These are phyloP conservation scores for Sapria himalayana DNA, from an alignment of 345 rosid genomes.

Conservation along the genomic window DNA sequence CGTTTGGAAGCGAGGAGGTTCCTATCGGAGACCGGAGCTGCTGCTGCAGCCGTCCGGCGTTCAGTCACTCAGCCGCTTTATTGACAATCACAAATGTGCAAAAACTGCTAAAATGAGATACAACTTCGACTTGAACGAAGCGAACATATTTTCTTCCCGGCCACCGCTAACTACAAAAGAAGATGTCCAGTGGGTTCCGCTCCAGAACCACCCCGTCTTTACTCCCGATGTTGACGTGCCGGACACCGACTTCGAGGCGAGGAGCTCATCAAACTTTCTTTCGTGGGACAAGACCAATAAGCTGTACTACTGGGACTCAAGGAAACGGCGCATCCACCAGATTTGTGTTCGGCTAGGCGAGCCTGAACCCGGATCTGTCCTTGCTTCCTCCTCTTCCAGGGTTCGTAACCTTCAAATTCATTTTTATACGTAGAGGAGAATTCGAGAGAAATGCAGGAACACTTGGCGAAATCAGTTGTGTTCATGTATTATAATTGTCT, in stretches of 20 bases:
- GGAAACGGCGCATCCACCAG: slow-evolving; percentile 39
- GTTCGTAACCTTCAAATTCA: no score
- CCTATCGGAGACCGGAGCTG: no score
- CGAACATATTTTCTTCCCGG: slow-evolving; percentile 11
- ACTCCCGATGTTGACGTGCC: slow-evolving; percentile 12
- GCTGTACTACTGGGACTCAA: slow-evolving; percentile 56
- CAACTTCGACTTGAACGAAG: slow-evolving; percentile 25
- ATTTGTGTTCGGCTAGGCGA: slow-evolving; percentile 71
- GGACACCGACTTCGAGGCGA: slow-evolving; percentile 2
- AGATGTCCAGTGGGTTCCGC: slow-evolving; percentile 48
- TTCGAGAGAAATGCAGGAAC: no score
- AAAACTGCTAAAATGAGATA: slow-evolving; percentile 26
- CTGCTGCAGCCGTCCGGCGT: no score
- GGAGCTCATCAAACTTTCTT: slow-evolving; percentile 28
- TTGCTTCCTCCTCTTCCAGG: slow-evolving; percentile 70
- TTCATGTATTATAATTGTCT: not conserved
- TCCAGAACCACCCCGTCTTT: slow-evolving; percentile 54
- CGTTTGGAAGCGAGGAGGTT: no score
- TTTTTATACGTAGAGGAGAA: no score
- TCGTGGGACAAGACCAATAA: slow-evolving; percentile 88
- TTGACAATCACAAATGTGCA: not conserved
- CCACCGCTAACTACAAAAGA: slow-evolving; percentile 32
- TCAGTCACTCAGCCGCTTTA: no score
- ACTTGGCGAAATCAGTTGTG: no score
- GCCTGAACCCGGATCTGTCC: slow-evolving; percentile 53